Evolutionary conservation across 2,329 filamentous ascomycete species (phyloP), one percentile per base, ranked within the genome.

Genomic region (Epichloe sibirici): DNA sequence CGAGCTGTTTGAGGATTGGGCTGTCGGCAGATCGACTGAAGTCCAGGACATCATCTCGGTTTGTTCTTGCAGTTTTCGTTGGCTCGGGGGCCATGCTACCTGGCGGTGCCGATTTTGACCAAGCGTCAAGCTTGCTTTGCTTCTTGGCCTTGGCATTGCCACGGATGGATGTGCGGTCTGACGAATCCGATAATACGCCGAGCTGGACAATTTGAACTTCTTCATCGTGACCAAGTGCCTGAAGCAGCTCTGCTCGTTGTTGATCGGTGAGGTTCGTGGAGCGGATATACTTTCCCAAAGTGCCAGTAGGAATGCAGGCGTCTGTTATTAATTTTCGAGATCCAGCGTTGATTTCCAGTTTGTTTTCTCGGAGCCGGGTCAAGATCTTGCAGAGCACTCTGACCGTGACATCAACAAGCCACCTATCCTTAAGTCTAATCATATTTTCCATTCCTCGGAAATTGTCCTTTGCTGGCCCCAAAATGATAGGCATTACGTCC

Each of bases 391-490:
- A 82, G 35, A 96, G 80, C 31, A 97, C 78, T 31, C 82, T 83
- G 48, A 95, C 88, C 13, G 91, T 84, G 40, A 88, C 88, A 55
- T 79, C 82, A 38, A 93, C 84, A 7, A 98, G 78, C 68, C 90
- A 96, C 52, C 82, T 78, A 65, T 98, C 93, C 57, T 91, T 86
- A 4, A 98, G 76, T 53, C 93, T 83, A 51, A 98, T 78, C 89
- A 95, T 95, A 64, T 86, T 88, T 39, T 86, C 84, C 69, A 95
- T 84, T 15, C 82, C 82, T 65, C 85, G 79, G 11, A 87, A 70
- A 49, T 71, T 66, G 28, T 70, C 64, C 38, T 70, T 71, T 9
- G 68, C 65, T 2, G 72, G 69, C 13, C 62, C 59, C 9, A 72
- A 62, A n/a, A 71, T 67, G 46, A 61, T 65, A 3, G 63, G 61